Evolutionary conservation across 1,139 yeast genomes (phyloP).

Genomic region (Candida buenavistaensis): DNA sequence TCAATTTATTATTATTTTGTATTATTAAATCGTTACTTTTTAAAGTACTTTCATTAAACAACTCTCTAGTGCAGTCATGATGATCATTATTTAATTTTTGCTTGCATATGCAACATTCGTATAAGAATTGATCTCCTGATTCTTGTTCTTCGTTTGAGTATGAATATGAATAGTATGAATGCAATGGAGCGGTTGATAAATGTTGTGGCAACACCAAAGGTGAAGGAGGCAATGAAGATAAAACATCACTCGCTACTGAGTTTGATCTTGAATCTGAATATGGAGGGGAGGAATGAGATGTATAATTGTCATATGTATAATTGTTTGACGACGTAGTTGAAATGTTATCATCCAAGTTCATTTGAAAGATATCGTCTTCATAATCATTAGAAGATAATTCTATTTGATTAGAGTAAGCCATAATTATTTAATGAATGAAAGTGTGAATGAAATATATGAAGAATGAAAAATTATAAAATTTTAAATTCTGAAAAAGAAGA

Average conservation of each 20-base stretch:
- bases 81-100: conserved; percentile 10
- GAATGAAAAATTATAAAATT: too few species aligned
- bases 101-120: conserved; percentile 17
- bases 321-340: background rate
- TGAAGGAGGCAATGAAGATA: conserved; percentile 7
- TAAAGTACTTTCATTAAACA: conserved; percentile 1
- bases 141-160: conserved; percentile 1
- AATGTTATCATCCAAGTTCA: conserved; percentile 9
- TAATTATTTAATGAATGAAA: background rate
- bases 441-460: too few species aligned
- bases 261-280: conserved; percentile 3
- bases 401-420: background rate
- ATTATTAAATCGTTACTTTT: conserved; percentile 11
- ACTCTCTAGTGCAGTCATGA: conserved; percentile 10
- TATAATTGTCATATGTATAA: background rate
- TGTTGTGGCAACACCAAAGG: conserved; percentile 6
- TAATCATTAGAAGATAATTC: conserved; percentile 3
- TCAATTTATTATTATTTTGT: conserved; percentile 19
- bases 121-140: conserved; percentile 10
- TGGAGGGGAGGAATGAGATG: background rate
- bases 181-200: conserved; percentile 2
- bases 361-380: conserved; percentile 12
- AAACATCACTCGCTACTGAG: conserved; percentile 2
- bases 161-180: background rate
- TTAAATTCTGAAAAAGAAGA: too few species aligned